Conservation (phyloP, 2,329 filamentous ascomycete species). For the Raffaelea arxii region DNA sequence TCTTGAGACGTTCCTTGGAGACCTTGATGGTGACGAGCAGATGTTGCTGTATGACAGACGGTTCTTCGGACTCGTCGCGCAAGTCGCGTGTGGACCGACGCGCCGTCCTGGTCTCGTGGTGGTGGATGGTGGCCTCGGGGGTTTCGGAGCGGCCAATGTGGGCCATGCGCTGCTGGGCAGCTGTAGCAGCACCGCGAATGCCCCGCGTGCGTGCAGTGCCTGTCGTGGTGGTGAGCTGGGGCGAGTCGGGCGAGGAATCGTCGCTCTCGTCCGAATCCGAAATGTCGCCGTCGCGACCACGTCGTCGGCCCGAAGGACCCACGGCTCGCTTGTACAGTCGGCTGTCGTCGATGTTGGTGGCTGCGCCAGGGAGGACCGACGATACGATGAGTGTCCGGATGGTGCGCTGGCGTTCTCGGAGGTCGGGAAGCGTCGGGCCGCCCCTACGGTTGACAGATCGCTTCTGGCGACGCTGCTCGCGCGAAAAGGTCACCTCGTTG, state of each 20-base stretch:
- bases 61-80: slow-evolving; percentile 41
- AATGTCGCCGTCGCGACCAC: slow-evolving; percentile 54
- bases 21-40: slow-evolving; percentile 70
- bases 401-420: slow-evolving; percentile 88
- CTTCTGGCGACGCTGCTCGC: slow-evolving; percentile 91
- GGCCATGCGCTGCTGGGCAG: slow-evolving; percentile 80
- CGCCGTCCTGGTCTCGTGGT: slow-evolving; percentile 64
- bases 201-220: slow-evolving; percentile 71
- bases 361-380: slow-evolving; percentile 82
- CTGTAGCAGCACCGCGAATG: slow-evolving; percentile 80
- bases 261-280: slow-evolving; percentile 91
- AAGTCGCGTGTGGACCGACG: slow-evolving; percentile 50
- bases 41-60: slow-evolving; percentile 30
- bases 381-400: slow-evolving; percentile 89
- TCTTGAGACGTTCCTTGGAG: slow-evolving; percentile 58
- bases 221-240: slow-evolving; percentile 59
- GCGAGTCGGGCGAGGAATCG: slow-evolving; percentile 78
- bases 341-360: slow-evolving; percentile 69
- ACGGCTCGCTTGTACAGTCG: slow-evolving; percentile 74
- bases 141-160: slow-evolving; percentile 78
- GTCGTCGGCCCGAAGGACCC: slow-evolving; percentile 42
- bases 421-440: slow-evolving; percentile 85
- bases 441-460: slow-evolving; percentile 88
- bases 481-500: slow-evolving; percentile 84
- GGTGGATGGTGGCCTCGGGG: slow-evolving; percentile 60